Base-by-base conservation (phyloP, 2,329 filamentous ascomycete species). In the Cladosporium sp. region DNA sequence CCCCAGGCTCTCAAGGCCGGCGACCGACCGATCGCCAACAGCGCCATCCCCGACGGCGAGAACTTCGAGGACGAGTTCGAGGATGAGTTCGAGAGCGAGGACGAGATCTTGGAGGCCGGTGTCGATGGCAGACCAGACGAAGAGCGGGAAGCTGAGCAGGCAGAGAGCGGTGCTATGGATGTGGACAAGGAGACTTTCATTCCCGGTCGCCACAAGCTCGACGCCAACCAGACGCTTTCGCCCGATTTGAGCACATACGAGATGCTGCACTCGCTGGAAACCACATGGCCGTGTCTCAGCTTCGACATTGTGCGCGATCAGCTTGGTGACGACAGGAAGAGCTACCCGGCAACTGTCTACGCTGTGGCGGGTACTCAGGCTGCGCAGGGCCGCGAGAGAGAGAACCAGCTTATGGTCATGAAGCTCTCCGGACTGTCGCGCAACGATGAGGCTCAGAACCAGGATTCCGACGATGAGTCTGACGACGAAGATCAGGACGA, bases 31-130 rank as follows among this genome's bases (percentile, higher is more conserved):
- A 79, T 86, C 69, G 76, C 78, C 60, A 78, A 81, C 64, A 77
- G 77, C 70, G 80, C 80, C 76, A 78, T 83, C 70, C 80, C 84
- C 69, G 85, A 87, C 65, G 83, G 80, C 68, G 84, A 85, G 69
- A 90, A 98, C 72, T 98, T 96, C 70, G 95, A 97, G 76, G 95
- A 97, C 80, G 94, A 98, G 76, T 97, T 94, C 72, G 92, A 94
- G 79, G 92, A 94, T 74, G 92, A 94, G 76, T 94, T 91, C 72
- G 93, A 97, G 83, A 96, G 88, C 73, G 89, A 91, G 74, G 93
- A 97, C 78, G 73, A 98, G 79, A 92, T 98, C 62, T 81, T 97
- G 67, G 94, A 98, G 81, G 94, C 95, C 4, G 94, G 94, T 68
- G 93, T 97, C 14, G 94, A 97, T 77, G 94, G 94, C 21, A 83